Evolutionary conservation across 2,329 filamentous ascomycete genomes (phyloP), one percentile per base, ranked within the genome.

Genomic region (Diaporthe humulicola): DNA sequence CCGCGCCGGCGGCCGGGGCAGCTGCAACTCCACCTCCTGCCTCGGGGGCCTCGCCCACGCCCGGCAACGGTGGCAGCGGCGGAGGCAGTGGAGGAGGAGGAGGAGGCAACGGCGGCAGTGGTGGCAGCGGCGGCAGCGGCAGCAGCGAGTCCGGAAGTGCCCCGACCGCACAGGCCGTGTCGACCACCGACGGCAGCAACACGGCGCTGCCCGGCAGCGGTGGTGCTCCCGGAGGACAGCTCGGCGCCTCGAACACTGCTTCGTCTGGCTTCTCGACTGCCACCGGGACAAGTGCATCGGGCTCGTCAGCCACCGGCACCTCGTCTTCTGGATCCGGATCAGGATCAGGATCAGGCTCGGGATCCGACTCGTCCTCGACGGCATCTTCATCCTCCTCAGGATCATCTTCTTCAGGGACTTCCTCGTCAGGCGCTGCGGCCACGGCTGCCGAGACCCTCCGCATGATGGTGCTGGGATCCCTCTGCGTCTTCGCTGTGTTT

Each of bases 101-200:
- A 19, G 57, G 57, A 36, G 30, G 33, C 30, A 33, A 48, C 12
- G 52, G 52, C n/a, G 33, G 36, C 2, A 33, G 67, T 9, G 33
- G 33, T 9, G 40, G 33, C 22, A 52, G 40, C 14, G 70, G 28
- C 19, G 57, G 57, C 15, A 25, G 25, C 8, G 22, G 19, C 25
- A 45, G 33, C 42, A 56, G 36, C 14, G 70, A 72, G 36, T 28
- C 70, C 10, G 57, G 25, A 19, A 56, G 57, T n/a, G 70, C 22
- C 17, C 28, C 70, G 3, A 54, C 64, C n/a, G 64, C 64, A 33
- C 64, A 69, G 33, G 64, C 64, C 64, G 64, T 69, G n/a, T 54
- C 64, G 33, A 40, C 64, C 1, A 28, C 64, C 2, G 33, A 48
- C 12, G 38, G 33, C 4, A 48, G 17, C 36, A 25, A 33, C 67